phyloP scores from a whole-genome alignment of 225 moss, liverwort and hornwort genomes.

The Marchantia paleacea region DNA sequence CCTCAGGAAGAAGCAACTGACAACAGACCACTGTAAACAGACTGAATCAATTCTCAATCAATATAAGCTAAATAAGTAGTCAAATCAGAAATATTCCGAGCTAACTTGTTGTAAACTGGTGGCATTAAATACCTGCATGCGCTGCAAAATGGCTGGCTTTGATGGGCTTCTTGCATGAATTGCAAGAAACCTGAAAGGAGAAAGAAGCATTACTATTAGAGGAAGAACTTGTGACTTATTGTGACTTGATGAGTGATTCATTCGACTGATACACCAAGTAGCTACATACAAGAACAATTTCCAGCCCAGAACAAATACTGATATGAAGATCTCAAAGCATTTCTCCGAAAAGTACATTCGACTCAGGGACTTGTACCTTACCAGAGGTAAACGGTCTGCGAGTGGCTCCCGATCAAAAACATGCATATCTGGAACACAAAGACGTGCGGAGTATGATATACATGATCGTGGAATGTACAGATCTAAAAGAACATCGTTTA shows the following conservation, averaged over 20 bases:
- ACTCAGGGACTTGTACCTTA: slow-evolving; percentile 28
- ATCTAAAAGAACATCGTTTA: not conserved
- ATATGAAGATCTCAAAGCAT: not conserved
- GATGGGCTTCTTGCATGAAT: slow-evolving; percentile 92
- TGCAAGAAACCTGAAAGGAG: slow-evolving; percentile 73
- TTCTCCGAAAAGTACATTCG: not conserved
- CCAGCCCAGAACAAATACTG: not conserved
- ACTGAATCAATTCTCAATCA: too few relatives aligned
- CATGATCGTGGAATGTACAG: not conserved
- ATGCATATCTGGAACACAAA: slow-evolving; percentile 80
- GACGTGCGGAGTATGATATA: slow-evolving; percentile 2
- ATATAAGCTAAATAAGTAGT: too few relatives aligned
- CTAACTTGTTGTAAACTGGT: not conserved
- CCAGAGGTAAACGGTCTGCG: slow-evolving; percentile 79
- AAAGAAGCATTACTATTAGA: not conserved
- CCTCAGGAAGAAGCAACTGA: not conserved
- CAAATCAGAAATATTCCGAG: too few relatives aligned
- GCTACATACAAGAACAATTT: not conserved
- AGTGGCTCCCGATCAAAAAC: slow-evolving; percentile 93
- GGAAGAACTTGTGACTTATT: not conserved
- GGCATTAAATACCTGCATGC: slow-evolving; percentile 60
- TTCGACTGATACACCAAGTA: not conserved
- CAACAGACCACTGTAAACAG: not conserved
- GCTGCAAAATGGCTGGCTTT: slow-evolving; percentile 82
- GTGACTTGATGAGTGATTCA: not conserved